These are phyloP conservation scores for Lupinus albus DNA, from an alignment of 306 rosid species.

Conservation along the genomic window DNA sequence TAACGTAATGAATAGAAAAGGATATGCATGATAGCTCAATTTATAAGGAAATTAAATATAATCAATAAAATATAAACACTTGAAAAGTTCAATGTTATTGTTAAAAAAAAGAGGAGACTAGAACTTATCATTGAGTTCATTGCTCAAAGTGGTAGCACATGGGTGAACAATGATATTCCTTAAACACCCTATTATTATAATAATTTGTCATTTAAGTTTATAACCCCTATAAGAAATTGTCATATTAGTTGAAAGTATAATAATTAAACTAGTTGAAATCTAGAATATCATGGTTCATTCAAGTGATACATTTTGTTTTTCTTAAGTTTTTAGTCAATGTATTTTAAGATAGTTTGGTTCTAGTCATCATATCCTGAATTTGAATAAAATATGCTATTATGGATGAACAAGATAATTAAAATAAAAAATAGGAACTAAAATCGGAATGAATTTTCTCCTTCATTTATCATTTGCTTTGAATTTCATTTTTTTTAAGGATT, in stretches of 20 bases:
- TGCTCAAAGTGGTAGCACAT: slow-evolving; percentile 62
- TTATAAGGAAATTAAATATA: slow-evolving; percentile 35
- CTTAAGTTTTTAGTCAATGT: no score
- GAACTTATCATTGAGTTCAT: slow-evolving; percentile 60
- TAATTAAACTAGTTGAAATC: slow-evolving; percentile 33
- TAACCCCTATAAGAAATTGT: no score
- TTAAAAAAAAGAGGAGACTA: slow-evolving; percentile 49
- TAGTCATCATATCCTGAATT: no score
- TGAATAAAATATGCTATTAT: no score
- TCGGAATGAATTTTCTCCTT: no score
- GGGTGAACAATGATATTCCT: slow-evolving; percentile 57
- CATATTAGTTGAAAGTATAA: slow-evolving; percentile 14
- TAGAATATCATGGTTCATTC: no score
- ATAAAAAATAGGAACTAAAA: no score
- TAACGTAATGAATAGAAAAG: slow-evolving; percentile 27
- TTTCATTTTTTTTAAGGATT: no score
- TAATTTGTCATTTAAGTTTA: slow-evolving; percentile 25
- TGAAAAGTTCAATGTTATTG: slow-evolving; percentile 41
- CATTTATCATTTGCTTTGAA: no score
- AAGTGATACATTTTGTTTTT: no score
- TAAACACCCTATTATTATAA: slow-evolving; percentile 42
- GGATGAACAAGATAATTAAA: no score
- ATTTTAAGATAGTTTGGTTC: no score
- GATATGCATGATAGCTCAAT: slow-evolving; percentile 32
- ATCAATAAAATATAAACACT: slow-evolving; percentile 39